These are phyloP conservation scores for Silene noctiflora DNA, from an alignment of 179 eudicot species.

Conservation along the genomic window DNA sequence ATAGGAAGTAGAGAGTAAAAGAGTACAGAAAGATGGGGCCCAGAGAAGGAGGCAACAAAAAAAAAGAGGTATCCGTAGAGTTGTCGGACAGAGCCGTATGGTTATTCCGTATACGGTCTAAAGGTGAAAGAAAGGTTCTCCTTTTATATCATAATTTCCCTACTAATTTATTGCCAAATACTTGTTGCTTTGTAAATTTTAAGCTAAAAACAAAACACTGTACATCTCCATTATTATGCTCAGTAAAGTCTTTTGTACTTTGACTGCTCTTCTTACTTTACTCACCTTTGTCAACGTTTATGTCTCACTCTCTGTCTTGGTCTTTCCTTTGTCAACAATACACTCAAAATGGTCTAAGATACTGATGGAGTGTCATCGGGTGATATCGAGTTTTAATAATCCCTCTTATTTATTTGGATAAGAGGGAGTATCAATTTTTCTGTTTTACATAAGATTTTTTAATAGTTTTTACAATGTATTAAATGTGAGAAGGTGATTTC, in stretches of 20 bases:
- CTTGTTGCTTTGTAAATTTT: not conserved
- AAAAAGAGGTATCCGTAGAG: conserved; percentile 29
- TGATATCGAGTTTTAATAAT: no score
- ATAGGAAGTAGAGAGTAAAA: not conserved
- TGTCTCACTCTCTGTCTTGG: not conserved
- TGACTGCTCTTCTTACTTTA: conserved; percentile 17
- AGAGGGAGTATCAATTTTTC: no score
- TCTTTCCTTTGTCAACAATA: not conserved
- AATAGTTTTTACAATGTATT: no score
- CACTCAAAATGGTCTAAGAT: no score
- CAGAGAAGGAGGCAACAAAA: conserved; percentile 19
- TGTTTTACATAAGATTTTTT: no score
- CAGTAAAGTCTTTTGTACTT: conserved; percentile 17
- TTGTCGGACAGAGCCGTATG: conserved; percentile 63
- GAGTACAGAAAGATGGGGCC: conserved; percentile 26
- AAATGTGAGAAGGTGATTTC: no score
- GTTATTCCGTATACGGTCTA: conserved; percentile 53
- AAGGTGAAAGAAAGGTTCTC: not conserved
- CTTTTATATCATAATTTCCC: not conserved
- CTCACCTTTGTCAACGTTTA: conserved; percentile 22
- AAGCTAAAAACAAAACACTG: not conserved
- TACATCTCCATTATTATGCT: not conserved
- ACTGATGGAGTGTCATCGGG: no score
- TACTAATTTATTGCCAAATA: not conserved
- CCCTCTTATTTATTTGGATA: no score